Conservation (phyloP, 2,329 filamentous ascomycete genomes). For the Blumeriella jaapii region DNA sequence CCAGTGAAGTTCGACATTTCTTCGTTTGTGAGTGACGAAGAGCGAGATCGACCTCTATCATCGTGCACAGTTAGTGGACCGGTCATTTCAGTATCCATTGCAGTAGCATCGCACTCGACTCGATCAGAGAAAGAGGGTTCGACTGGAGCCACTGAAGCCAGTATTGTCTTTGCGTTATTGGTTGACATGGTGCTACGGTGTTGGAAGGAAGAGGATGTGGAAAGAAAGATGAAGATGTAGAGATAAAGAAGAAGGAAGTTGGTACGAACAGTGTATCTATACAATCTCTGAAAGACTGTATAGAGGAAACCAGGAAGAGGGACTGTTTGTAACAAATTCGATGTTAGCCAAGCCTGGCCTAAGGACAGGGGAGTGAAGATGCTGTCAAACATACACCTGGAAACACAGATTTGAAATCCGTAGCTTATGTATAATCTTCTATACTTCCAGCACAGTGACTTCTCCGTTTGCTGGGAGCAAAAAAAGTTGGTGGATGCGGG, state of each 20-base stretch:
- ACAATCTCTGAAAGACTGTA: slow-evolving; percentile 11
- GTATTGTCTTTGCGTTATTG: slow-evolving; percentile 1
- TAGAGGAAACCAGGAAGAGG: background rate
- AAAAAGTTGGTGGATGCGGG: slow-evolving; percentile 12
- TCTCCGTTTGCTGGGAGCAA: slow-evolving; percentile 19
- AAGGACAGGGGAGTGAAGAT: slow-evolving; percentile 1
- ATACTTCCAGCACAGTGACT: slow-evolving; percentile 1
- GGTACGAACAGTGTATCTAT: slow-evolving; percentile 15
- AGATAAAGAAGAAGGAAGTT: too few relatives aligned
- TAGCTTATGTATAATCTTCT: slow-evolving; percentile 9
- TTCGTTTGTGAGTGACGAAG: slow-evolving; percentile 4
- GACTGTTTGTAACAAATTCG: slow-evolving; percentile 10
- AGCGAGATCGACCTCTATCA: slow-evolving; percentile 7
- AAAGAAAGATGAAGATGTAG: slow-evolving; percentile 4
- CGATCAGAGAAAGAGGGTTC: slow-evolving; percentile 3
- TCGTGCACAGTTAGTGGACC: slow-evolving; percentile 15
- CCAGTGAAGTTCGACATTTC: slow-evolving; percentile 8
- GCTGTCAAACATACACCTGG: slow-evolving; percentile 5
- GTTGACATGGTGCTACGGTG: slow-evolving; percentile 3
- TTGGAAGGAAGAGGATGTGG: slow-evolving; percentile 1
- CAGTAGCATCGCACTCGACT: background rate
- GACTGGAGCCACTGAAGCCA: slow-evolving; percentile 1
- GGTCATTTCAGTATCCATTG: slow-evolving; percentile 16
- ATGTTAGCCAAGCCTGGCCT: slow-evolving; percentile 1
- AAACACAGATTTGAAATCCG: slow-evolving; percentile 1